phyloP scores from a whole-genome alignment of 768 basidiomycete species.

The Boletus edulis region DNA sequence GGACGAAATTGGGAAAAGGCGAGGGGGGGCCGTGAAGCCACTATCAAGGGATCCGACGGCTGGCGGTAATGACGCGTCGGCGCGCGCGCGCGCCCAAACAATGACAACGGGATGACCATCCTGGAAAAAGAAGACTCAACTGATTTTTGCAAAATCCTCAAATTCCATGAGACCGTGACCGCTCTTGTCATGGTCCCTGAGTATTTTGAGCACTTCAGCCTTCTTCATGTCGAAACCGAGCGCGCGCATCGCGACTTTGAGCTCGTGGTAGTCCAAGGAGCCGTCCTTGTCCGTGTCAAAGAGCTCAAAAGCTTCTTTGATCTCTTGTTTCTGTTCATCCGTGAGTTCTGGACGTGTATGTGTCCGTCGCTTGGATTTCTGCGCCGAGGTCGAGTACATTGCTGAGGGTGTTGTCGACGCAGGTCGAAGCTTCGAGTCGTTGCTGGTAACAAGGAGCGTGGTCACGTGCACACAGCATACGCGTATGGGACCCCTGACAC shows the following conservation, averaged over 20 bases:
- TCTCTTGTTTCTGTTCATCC: slow-evolving; percentile 92
- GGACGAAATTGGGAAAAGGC: background rate
- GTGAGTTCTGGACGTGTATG: slow-evolving; percentile 80
- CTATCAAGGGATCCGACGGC: background rate
- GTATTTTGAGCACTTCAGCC: slow-evolving; percentile 92
- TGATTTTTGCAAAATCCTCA: slow-evolving; percentile 92
- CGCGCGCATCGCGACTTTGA: slow-evolving; percentile 98
- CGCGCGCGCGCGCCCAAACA: background rate
- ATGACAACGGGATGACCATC: background rate
- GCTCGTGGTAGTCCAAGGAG: slow-evolving; percentile 94
- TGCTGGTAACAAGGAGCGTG: background rate
- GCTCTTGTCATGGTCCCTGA: slow-evolving; percentile 87
- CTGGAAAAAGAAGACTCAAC: slow-evolving; percentile 45
- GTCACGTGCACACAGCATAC: slow-evolving; percentile 14
- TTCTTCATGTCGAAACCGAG: slow-evolving; percentile 98
- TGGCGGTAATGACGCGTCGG: slow-evolving; percentile 5
- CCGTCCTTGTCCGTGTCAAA: slow-evolving; percentile 99
- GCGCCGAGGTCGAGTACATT: slow-evolving; percentile 62
- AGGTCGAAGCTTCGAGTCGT: background rate
- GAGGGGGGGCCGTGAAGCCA: background rate
- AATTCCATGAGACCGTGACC: slow-evolving; percentile 85
- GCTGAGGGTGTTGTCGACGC: background rate
- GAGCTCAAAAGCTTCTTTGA: slow-evolving; percentile 97
- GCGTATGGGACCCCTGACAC: background rate
- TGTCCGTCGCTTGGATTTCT: slow-evolving; percentile 71